A percentile compares a stretch with the other conserved stretches of the same genome.
These are phyloP conservation scores for Codiaeum variegatum DNA, from an alignment of 441 rosid genomes.

Conservation along the genomic window DNA sequence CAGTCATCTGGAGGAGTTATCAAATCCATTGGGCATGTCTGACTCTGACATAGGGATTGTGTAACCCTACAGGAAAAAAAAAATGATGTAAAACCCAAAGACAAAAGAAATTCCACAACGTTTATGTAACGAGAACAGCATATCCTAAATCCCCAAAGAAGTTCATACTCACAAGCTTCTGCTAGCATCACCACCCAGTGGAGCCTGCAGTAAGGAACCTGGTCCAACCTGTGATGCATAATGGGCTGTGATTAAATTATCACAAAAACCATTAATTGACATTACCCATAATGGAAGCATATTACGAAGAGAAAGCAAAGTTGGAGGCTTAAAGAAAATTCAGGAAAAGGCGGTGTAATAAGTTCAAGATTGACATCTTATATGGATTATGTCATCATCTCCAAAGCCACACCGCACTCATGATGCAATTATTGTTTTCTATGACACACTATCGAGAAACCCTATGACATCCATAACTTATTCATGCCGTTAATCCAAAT, in stretches of 20 bases:
- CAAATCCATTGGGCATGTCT: conserved; percentile 84
- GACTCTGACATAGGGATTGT: conserved; percentile 67
- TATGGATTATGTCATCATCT: background rate
- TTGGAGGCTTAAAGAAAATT: background rate
- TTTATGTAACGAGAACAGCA: conserved; percentile 8
- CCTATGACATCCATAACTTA: background rate
- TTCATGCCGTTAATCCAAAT: background rate
- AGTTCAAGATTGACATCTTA: background rate
- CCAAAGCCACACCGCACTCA: background rate
- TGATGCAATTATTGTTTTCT: background rate
- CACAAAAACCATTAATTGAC: conserved; percentile 13
- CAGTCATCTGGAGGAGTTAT: conserved; percentile 98
- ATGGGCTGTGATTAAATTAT: conserved; percentile 14
- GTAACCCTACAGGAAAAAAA: conserved; percentile 58
- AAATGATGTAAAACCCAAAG: conserved; percentile 11
- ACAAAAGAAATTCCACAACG: conserved; percentile 13
- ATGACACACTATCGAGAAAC: conserved; percentile 1
- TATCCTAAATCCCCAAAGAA: conserved; percentile 12
- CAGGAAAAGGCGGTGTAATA: conserved; percentile 2
- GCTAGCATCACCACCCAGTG: conserved; percentile 66
- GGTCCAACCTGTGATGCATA: conserved; percentile 67
- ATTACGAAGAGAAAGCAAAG: conserved; percentile 7
- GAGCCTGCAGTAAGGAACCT: conserved; percentile 89
- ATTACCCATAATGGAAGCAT: conserved; percentile 11
- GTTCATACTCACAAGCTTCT: conserved; percentile 78